A percentile compares a stretch with the other conserved stretches of the same genome.
These are phyloP conservation scores for Trichoderma guizhouense DNA, from an alignment of 2,329 filamentous ascomycete species.

Conservation along the genomic window DNA sequence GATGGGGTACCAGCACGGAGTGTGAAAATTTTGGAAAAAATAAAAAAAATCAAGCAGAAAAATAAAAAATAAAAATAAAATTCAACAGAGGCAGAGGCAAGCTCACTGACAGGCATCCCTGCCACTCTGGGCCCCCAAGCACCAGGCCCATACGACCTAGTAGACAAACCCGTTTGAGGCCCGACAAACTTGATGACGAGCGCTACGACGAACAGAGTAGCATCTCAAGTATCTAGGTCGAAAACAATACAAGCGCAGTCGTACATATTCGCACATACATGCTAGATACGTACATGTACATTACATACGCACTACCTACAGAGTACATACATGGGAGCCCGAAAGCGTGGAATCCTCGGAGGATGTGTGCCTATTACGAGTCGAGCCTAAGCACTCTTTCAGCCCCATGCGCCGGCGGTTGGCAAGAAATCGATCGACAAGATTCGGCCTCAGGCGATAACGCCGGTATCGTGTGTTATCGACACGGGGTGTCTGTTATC, in stretches of 20 bases:
- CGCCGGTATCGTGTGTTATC: not conserved
- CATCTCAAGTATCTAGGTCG: not conserved
- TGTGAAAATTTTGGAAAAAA: not conserved
- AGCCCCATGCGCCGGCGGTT: constrained; percentile 8
- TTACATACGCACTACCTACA: constrained; percentile 2
- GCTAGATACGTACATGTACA: constrained; percentile 8
- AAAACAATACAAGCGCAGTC: not conserved
- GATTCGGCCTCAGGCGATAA: not conserved
- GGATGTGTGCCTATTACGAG: not conserved
- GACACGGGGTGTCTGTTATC: not conserved
- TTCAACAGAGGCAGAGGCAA: not conserved
- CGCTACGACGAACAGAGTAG: not conserved
- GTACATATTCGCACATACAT: not conserved
- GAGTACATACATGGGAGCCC: constrained; percentile 16
- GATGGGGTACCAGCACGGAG: not conserved
- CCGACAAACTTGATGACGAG: constrained; percentile 6
- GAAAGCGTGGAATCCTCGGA: constrained; percentile 1
- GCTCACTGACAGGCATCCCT: constrained; percentile 11
- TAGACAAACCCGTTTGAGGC: constrained; percentile 11
- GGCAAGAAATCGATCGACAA: constrained; percentile 2
- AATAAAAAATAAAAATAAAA: not conserved
- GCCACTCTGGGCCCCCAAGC: not conserved
- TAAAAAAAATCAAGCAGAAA: not conserved
- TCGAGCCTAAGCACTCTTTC: not conserved
- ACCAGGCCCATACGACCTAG: not conserved